phyloP scores from a whole-genome alignment of 352 stramenopile genomes.

The Peronospora farinosa region DNA sequence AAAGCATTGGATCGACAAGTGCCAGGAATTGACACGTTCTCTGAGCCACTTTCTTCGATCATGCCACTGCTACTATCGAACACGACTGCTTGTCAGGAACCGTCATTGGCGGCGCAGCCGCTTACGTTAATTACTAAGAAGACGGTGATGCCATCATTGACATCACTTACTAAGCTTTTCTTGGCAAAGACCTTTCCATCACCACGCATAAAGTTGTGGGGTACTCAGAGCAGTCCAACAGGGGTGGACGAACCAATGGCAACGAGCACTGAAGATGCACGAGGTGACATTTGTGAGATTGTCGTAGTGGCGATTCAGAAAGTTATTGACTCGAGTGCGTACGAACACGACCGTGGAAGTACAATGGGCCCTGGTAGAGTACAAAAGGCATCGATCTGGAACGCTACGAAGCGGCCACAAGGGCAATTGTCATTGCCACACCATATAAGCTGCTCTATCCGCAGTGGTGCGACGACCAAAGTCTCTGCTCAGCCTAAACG shows the following conservation, averaged over 20 bases:
- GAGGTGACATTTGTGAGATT: conserved; percentile 34
- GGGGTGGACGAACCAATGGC: conserved; percentile 23
- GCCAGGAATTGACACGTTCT: neutral
- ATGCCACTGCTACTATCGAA: conserved; percentile 9
- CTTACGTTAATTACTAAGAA: conserved; percentile 26
- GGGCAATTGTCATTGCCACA: conserved; percentile 15
- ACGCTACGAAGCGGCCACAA: conserved; percentile 18
- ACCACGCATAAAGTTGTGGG: conserved; percentile 23
- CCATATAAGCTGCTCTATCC: conserved; percentile 25
- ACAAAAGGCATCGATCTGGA: conserved; percentile 20
- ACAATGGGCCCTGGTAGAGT: conserved; percentile 3
- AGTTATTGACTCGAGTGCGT: conserved; percentile 9
- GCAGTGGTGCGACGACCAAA: conserved; percentile 27
- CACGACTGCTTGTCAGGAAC: neutral
- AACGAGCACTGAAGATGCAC: conserved; percentile 12
- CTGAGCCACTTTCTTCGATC: neutral
- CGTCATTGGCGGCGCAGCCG: conserved; percentile 15
- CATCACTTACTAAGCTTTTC: conserved; percentile 33
- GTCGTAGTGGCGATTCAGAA: conserved; percentile 37
- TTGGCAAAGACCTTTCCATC: conserved; percentile 31
- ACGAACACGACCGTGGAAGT: conserved; percentile 8
- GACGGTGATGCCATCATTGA: conserved; percentile 27
- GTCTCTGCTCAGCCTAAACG: conserved; percentile 21
- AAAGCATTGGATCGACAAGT: conserved; percentile 2
- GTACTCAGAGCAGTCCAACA: conserved; percentile 26